Conservation (phyloP, 441 rosid genomes). For the Populus hybrid region DNA sequence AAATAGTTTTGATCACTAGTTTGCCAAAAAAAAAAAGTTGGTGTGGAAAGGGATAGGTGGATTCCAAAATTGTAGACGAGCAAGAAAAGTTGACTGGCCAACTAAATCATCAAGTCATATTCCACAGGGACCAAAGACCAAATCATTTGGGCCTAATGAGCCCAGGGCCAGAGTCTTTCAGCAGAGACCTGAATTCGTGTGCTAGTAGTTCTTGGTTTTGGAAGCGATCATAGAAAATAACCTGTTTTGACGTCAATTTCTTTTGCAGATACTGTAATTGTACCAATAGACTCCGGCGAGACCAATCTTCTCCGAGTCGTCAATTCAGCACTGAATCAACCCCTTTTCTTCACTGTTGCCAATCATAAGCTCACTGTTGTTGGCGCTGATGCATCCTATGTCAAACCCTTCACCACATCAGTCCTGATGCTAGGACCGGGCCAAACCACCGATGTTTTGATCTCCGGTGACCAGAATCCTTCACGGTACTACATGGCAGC, state of each 20-base stretch:
- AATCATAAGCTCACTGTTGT: constrained; percentile 76
- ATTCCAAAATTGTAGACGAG: neutral
- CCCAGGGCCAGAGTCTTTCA: neutral
- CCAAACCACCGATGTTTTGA: constrained; percentile 77
- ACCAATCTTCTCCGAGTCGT: constrained; percentile 66
- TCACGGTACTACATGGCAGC: constrained; percentile 70
- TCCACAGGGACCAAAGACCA: neutral
- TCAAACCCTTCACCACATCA: constrained; percentile 65
- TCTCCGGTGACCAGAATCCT: constrained; percentile 57
- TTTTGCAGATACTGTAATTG: constrained; percentile 49
- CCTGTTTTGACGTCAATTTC: neutral
- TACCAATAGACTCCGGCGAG: constrained; percentile 64
- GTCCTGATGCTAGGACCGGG: constrained; percentile 86
- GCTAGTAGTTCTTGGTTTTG: neutral
- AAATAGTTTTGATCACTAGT: neutral
- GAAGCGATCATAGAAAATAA: neutral
- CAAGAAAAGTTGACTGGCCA: neutral
- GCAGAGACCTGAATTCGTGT: neutral
- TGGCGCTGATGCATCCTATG: constrained; percentile 74
- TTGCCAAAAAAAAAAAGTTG: neutral
- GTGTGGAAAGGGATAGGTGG: neutral
- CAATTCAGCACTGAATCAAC: constrained; percentile 74
- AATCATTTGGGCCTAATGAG: neutral
- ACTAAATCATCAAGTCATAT: neutral
- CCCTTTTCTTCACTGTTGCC: constrained; percentile 72